phyloP scores from a whole-genome alignment of 495 filamentous ascomycete species.

The Annulohypoxylon nitens region DNA sequence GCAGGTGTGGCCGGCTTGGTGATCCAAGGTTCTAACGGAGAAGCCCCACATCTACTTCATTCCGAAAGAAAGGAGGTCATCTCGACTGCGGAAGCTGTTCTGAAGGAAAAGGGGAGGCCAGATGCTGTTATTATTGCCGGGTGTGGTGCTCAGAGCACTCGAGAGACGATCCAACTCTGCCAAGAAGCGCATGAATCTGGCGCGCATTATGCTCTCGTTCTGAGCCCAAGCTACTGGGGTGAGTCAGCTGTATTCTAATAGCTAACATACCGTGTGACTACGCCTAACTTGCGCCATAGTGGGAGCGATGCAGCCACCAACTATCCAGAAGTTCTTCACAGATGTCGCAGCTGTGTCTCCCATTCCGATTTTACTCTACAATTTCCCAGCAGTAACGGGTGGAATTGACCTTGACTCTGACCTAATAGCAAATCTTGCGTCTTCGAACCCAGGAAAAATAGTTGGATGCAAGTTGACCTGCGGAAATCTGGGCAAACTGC shows the following conservation, averaged over 20 bases:
- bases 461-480: constrained; percentile 60
- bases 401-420: constrained; percentile 70
- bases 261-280: background rate
- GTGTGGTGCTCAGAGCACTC: constrained; percentile 80
- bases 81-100: constrained; percentile 76
- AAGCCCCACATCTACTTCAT: constrained; percentile 80
- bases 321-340: constrained; percentile 59
- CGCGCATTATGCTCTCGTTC: constrained; percentile 83
- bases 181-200: constrained; percentile 77
- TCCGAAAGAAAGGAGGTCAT: constrained; percentile 77
- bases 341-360: constrained; percentile 62
- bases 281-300: background rate
- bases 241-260: background rate
- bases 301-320: constrained; percentile 21
- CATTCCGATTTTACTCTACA: constrained; percentile 70
- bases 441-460: constrained; percentile 52
- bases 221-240: constrained; percentile 81
- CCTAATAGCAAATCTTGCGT: constrained; percentile 62
- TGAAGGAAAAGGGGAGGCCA: constrained; percentile 71
- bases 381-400: constrained; percentile 72
- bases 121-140: constrained; percentile 83
- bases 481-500: constrained; percentile 18
- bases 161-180: constrained; percentile 83
- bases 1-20: constrained; percentile 77
- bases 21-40: constrained; percentile 86